These are phyloP conservation scores for Solanum ahanhuiri DNA, from an alignment of 257 asterid genomes.

Conservation along the genomic window DNA sequence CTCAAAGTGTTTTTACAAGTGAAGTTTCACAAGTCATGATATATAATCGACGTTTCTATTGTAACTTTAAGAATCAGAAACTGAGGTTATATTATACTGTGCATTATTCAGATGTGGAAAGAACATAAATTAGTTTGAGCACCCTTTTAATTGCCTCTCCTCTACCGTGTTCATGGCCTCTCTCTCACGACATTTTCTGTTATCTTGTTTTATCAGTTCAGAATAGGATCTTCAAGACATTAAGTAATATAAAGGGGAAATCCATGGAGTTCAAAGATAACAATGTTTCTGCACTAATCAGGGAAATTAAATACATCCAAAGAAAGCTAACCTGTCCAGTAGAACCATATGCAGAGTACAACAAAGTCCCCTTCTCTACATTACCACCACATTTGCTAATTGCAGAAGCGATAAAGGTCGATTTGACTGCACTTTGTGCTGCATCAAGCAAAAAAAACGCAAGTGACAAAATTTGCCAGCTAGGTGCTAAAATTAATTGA, in stretches of 20 bases:
- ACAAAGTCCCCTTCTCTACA: conserved; percentile 65
- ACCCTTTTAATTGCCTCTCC: background rate
- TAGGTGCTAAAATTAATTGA: background rate
- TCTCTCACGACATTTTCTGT: background rate
- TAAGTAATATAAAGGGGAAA: background rate
- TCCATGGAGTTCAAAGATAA: background rate
- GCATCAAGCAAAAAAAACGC: conserved; percentile 18
- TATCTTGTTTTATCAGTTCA: background rate
- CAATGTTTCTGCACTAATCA: background rate
- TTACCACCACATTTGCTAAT: conserved; percentile 92
- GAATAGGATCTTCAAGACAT: background rate
- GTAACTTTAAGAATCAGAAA: background rate
- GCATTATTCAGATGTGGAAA: background rate
- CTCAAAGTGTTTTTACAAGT: background rate
- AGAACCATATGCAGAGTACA: conserved; percentile 86
- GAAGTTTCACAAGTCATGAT: background rate
- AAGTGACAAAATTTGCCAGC: background rate
- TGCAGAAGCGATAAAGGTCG: conserved; percentile 76
- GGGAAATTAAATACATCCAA: background rate
- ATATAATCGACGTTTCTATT: background rate
- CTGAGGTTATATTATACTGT: background rate
- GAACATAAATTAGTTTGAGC: background rate
- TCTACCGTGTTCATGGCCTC: background rate
- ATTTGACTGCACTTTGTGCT: conserved; percentile 92
- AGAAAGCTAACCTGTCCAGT: conserved; percentile 61